Evolutionary conservation across 257 asterid species (phyloP).

Genomic region (Handroanthus guayacan): DNA sequence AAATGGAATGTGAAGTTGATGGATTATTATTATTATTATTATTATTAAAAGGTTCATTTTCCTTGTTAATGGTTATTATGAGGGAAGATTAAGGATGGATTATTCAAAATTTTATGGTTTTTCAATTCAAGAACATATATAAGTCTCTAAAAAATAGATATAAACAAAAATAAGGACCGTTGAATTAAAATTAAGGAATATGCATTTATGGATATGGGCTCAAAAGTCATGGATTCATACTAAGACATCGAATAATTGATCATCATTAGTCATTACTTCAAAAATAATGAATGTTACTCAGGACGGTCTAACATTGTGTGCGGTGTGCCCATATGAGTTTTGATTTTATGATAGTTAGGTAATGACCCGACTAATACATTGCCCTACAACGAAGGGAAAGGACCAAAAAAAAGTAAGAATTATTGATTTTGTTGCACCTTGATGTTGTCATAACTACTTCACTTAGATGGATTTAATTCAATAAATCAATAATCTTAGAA

Average conservation of each 20-base stretch:
- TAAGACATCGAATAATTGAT: conserved; percentile 31
- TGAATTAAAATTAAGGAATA: not conserved
- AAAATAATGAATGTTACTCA: conserved; percentile 27
- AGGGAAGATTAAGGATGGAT: no score
- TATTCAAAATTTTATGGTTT: no score
- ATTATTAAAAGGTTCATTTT: no score
- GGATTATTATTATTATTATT: no score
- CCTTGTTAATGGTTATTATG: no score
- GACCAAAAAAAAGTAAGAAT: not conserved
- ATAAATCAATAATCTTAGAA: no score
- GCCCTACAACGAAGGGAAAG: not conserved
- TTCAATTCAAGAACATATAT: not conserved
- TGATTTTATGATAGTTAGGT: conserved; percentile 34
- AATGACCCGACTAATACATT: conserved; percentile 36
- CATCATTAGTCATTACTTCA: conserved; percentile 24
- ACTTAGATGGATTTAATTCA: not conserved
- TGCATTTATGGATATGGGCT: conserved; percentile 10
- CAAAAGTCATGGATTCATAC: conserved; percentile 33
- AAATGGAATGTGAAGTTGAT: no score
- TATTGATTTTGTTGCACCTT: conserved; percentile 11
- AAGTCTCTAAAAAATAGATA: not conserved
- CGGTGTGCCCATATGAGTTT: conserved; percentile 14
- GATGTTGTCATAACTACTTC: not conserved
- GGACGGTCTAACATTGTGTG: conserved; percentile 33
- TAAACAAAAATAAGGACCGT: not conserved